A percentile compares a stretch with the other conserved stretches of the same genome.
These are phyloP conservation scores for Teunomyces lycoperdinae DNA, from an alignment of 805 yeast genomes.

Conservation along the genomic window DNA sequence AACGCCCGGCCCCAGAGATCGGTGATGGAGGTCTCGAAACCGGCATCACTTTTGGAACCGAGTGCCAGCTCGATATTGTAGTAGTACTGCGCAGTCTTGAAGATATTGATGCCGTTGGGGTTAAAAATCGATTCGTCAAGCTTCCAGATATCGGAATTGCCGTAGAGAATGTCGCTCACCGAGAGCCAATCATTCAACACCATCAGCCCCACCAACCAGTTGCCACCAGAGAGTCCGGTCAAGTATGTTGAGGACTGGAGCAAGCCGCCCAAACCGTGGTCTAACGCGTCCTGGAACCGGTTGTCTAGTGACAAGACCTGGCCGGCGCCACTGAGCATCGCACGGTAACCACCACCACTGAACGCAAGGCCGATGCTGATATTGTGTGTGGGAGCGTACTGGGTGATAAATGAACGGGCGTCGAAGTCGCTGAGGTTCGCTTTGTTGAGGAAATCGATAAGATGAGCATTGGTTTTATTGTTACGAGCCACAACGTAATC, in stretches of 20 bases:
- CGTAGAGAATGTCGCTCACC: constrained; percentile 27
- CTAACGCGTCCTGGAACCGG: constrained; percentile 35
- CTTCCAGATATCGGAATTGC: constrained; percentile 56
- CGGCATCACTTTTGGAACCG: constrained; percentile 30
- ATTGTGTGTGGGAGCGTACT: constrained; percentile 19
- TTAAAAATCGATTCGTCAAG: constrained; percentile 56
- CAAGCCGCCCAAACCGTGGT: constrained; percentile 37
- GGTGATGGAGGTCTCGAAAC: constrained; percentile 34
- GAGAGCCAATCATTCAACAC: constrained; percentile 38
- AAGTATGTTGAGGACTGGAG: constrained; percentile 14
- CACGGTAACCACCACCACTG: constrained; percentile 37
- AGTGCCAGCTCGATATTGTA: constrained; percentile 25
- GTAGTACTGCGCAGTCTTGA: constrained; percentile 51
- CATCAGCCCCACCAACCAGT: constrained; percentile 49
- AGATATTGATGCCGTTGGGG: constrained; percentile 61
- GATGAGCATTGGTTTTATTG: constrained; percentile 26
- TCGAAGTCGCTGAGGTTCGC: constrained; percentile 34
- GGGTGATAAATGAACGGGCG: constrained; percentile 25
- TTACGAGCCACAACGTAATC: constrained; percentile 26
- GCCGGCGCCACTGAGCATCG: constrained; percentile 25
- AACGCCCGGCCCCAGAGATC: constrained; percentile 44
- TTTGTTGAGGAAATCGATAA: constrained; percentile 25
- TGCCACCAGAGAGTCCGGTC: constrained; percentile 52
- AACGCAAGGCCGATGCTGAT: constrained; percentile 31
- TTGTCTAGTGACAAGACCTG: constrained; percentile 11